Evolutionary conservation across 2,329 filamentous ascomycete genomes (phyloP).

Genomic region (Berkeleyomyces basicola): DNA sequence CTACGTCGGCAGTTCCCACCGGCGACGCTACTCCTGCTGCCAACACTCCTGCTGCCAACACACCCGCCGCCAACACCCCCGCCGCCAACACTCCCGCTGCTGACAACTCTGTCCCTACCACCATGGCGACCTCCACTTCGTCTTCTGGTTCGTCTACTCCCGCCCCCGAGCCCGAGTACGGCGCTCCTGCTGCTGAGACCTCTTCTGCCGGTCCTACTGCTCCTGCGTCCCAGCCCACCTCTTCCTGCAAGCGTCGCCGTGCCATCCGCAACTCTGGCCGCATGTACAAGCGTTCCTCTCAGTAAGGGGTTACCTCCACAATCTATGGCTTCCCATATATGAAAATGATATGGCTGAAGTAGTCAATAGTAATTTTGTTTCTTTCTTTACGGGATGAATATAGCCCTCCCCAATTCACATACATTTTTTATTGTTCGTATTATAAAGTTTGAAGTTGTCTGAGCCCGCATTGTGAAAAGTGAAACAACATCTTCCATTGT

Average conservation of each 20-base stretch:
- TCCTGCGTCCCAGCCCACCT: neutral
- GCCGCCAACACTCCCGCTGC: neutral
- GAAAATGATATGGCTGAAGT: neutral
- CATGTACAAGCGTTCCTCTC: slow-evolving; percentile 7
- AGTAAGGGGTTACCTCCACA: neutral
- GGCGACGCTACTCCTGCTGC: neutral
- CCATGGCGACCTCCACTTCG: neutral
- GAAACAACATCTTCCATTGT: too few species aligned
- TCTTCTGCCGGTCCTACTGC: neutral
- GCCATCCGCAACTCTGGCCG: slow-evolving; percentile 6
- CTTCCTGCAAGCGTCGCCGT: slow-evolving; percentile 9
- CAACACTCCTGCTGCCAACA: neutral
- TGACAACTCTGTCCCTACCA: neutral
- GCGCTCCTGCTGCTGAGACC: neutral
- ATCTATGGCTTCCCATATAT: neutral
- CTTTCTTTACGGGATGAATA: neutral
- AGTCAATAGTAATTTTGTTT: neutral
- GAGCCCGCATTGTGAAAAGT: too few species aligned
- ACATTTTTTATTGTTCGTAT: neutral
- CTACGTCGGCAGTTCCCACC: neutral
- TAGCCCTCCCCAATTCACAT: neutral
- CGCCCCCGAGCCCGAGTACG: neutral
- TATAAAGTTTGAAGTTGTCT: too few species aligned
- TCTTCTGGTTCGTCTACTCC: neutral
- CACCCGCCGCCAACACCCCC: neutral